Conservation (phyloP, 805 yeast genomes). For the Clavispora fructus region DNA sequence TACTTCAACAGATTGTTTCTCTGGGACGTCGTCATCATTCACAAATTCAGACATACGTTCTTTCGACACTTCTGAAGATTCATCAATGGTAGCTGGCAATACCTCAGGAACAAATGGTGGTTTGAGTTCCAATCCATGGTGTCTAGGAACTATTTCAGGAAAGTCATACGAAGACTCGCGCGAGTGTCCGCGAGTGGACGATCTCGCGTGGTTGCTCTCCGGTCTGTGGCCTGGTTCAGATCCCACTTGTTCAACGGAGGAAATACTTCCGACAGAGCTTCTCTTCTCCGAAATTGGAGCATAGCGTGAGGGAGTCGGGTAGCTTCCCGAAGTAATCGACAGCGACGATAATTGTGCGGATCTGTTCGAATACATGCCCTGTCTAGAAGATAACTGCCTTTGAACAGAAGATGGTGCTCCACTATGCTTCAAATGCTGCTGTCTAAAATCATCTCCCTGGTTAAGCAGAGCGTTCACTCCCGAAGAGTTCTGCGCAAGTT, state of each 20-base stretch:
- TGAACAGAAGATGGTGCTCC: neutral
- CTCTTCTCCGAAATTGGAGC: neutral
- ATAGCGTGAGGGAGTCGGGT: neutral
- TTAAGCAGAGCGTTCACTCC: neutral
- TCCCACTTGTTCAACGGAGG: neutral
- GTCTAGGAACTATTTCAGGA: neutral
- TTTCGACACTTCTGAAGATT: neutral
- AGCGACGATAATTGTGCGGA: slow-evolving; percentile 15
- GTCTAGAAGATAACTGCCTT: neutral
- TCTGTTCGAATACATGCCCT: slow-evolving; percentile 5
- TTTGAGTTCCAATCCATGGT: neutral
- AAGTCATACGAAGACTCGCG: neutral
- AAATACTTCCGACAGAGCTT: neutral
- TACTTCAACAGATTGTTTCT: neutral
- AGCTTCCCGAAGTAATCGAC: slow-evolving; percentile 15
- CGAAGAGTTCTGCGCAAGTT: neutral
- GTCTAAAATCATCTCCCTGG: neutral
- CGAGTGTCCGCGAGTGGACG: neutral
- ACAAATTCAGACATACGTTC: no score
- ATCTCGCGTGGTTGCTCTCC: neutral
- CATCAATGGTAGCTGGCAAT: neutral
- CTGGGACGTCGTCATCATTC: neutral
- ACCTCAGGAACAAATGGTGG: neutral
- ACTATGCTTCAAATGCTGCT: neutral
- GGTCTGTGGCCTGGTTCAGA: neutral